A percentile compares a stretch with the other conserved stretches of the same genome.
Conservation (phyloP, 2,329 filamentous ascomycete genomes). For the Colletotrichum brevisporum region DNA sequence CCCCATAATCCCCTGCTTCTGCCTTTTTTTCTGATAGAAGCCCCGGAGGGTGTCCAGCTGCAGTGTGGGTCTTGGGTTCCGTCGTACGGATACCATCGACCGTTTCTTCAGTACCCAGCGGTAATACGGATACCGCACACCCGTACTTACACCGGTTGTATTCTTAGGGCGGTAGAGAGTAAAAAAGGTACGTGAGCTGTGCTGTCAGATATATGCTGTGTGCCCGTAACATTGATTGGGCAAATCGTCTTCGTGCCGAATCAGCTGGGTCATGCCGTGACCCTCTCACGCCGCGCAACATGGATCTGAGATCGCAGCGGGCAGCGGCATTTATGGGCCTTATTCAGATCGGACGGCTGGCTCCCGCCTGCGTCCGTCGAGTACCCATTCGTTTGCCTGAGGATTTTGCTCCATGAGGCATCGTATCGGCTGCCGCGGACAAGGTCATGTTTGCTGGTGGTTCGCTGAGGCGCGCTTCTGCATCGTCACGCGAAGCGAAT, state of each 20-base stretch:
- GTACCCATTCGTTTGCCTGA: conserved; percentile 13
- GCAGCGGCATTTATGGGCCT: conserved; percentile 25
- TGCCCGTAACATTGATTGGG: background rate
- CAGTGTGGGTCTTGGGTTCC: background rate
- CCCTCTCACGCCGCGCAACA: conserved; percentile 15
- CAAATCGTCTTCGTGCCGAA: conserved; percentile 4
- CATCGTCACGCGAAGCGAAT: conserved; percentile 4
- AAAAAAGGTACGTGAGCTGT: background rate
- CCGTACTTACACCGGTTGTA: too few relatives aligned
- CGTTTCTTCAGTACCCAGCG: conserved; percentile 20
- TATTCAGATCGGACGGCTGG: conserved; percentile 24
- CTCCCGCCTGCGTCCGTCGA: conserved; percentile 20
- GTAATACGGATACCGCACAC: too few relatives aligned
- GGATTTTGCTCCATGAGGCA: conserved; percentile 1
- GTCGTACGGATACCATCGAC: conserved; percentile 17
- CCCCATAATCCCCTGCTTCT: conserved; percentile 29
- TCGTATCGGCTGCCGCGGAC: background rate
- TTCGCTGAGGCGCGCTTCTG: conserved; percentile 5
- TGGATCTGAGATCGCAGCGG: conserved; percentile 35
- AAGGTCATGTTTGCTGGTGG: conserved; percentile 3
- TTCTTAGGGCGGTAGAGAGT: background rate
- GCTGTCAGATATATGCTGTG: background rate
- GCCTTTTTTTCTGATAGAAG: conserved; percentile 12
- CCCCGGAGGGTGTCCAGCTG: background rate
- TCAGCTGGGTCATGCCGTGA: conserved; percentile 12